These are phyloP conservation scores for Aspergillus transmontanensis DNA, from an alignment of 2,329 filamentous ascomycete species.

Conservation along the genomic window DNA sequence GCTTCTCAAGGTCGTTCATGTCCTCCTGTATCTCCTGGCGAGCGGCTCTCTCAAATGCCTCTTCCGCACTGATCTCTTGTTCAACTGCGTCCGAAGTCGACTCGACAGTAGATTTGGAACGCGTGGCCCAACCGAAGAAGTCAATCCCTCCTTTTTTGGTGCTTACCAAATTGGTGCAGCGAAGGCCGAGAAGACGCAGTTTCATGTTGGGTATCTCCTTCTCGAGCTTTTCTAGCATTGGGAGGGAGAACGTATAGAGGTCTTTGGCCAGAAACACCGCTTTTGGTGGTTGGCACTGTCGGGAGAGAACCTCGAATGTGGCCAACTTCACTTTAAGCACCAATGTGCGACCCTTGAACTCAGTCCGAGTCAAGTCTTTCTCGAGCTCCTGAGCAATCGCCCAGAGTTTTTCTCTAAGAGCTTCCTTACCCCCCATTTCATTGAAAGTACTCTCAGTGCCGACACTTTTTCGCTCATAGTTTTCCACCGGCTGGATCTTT, in stretches of 20 bases:
- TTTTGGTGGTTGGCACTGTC: constrained; percentile 73
- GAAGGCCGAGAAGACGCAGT: constrained; percentile 81
- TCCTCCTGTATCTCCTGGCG: constrained; percentile 63
- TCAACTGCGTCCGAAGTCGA: constrained; percentile 35
- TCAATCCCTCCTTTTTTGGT: constrained; percentile 78
- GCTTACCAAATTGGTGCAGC: constrained; percentile 84
- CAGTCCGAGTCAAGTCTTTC: constrained; percentile 75
- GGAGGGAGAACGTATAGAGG: constrained; percentile 76
- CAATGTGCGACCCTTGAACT: constrained; percentile 87
- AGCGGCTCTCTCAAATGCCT: constrained; percentile 65
- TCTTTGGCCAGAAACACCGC: constrained; percentile 76
- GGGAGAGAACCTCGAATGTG: constrained; percentile 86
- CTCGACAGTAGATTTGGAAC: constrained; percentile 23
- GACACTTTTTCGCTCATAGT: constrained; percentile 89
- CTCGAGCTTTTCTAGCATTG: constrained; percentile 81
- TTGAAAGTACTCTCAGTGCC: constrained; percentile 91
- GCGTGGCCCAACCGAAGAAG: constrained; percentile 68
- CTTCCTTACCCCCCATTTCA: constrained; percentile 70
- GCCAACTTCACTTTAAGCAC: constrained; percentile 92
- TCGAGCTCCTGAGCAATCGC: constrained; percentile 83
- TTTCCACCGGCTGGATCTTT: constrained; percentile 79
- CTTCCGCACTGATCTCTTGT: constrained; percentile 71
- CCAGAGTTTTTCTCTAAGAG: constrained; percentile 76
- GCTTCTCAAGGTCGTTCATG: constrained; percentile 61
- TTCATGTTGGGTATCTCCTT: constrained; percentile 79